These are phyloP conservation scores for Penicillium cosmopolitanum DNA, from an alignment of 495 filamentous ascomycete genomes.

Conservation along the genomic window DNA sequence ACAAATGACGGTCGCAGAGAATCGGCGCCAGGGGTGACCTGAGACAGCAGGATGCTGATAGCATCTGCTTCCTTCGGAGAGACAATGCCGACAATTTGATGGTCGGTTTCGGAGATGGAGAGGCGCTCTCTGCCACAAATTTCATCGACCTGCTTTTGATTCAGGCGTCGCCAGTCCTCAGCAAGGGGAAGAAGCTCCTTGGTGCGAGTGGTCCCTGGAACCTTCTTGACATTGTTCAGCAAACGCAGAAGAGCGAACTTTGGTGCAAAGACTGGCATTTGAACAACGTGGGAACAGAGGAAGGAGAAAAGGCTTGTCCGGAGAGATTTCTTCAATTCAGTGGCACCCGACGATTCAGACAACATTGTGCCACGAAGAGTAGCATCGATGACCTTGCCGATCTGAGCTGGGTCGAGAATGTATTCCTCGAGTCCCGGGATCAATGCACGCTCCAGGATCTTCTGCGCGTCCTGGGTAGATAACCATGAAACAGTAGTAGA, in stretches of 20 bases:
- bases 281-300: slow-evolving; percentile 70
- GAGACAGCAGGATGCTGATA: slow-evolving; percentile 57
- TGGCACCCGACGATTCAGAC: slow-evolving; percentile 42
- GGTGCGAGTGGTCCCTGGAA: slow-evolving; percentile 65
- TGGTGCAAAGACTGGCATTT: slow-evolving; percentile 65
- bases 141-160: slow-evolving; percentile 41
- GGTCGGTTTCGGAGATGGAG: slow-evolving; percentile 59
- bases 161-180: slow-evolving; percentile 61
- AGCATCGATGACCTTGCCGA: slow-evolving; percentile 61
- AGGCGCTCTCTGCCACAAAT: slow-evolving; percentile 62
- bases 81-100: slow-evolving; percentile 62
- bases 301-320: slow-evolving; percentile 71
- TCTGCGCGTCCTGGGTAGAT: slow-evolving; percentile 54
- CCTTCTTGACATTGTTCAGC: slow-evolving; percentile 70
- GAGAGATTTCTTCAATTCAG: slow-evolving; percentile 66
- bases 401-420: slow-evolving; percentile 69
- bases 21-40: slow-evolving; percentile 53
- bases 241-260: slow-evolving; percentile 71
- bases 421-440: slow-evolving; percentile 80
- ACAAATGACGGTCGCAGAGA: slow-evolving; percentile 55
- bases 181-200: slow-evolving; percentile 72
- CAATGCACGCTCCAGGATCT: slow-evolving; percentile 65
- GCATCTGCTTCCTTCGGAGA: slow-evolving; percentile 69
- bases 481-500: slow-evolving; percentile 61
- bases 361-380: slow-evolving; percentile 52